Evolutionary conservation across 2,329 filamentous ascomycete genomes (phyloP).

Genomic region (Epichloe hybrida): DNA sequence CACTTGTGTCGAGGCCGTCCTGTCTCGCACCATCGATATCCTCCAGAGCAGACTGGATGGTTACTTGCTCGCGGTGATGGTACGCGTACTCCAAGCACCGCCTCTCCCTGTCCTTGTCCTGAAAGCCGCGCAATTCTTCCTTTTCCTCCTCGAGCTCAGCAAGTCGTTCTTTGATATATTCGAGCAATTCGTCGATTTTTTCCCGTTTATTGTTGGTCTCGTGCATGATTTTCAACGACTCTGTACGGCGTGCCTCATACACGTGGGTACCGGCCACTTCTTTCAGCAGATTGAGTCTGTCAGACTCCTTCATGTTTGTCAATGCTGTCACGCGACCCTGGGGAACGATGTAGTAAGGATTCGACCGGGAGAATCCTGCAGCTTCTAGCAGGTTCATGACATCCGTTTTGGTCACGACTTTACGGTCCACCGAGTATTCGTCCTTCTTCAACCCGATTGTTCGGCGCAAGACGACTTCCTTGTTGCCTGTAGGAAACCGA

Average conservation of each 20-base stretch:
- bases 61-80: constrained; percentile 76
- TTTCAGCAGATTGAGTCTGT: constrained; percentile 79
- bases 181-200: constrained; percentile 86
- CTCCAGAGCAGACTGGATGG: constrained; percentile 63
- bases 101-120: constrained; percentile 87
- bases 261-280: constrained; percentile 98
- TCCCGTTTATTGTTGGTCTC: constrained; percentile 90
- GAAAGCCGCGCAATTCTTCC: constrained; percentile 83
- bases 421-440: constrained; percentile 94
- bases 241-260: constrained; percentile 81
- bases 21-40: constrained; percentile 71
- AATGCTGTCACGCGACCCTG: constrained; percentile 91
- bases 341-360: constrained; percentile 98
- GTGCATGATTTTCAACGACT: constrained; percentile 92
- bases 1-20: constrained; percentile 71
- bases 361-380: constrained; percentile 90
- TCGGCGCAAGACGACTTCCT: constrained; percentile 78
- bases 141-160: constrained; percentile 92
- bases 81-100: constrained; percentile 91
- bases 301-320: constrained; percentile 97
- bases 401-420: constrained; percentile 87
- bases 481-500: constrained; percentile 83
- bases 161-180: constrained; percentile 83
- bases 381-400: constrained; percentile 93
- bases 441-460: constrained; percentile 98